Conservation (phyloP, 2,329 filamentous ascomycete genomes). For the Aspergillus sp. region DNA sequence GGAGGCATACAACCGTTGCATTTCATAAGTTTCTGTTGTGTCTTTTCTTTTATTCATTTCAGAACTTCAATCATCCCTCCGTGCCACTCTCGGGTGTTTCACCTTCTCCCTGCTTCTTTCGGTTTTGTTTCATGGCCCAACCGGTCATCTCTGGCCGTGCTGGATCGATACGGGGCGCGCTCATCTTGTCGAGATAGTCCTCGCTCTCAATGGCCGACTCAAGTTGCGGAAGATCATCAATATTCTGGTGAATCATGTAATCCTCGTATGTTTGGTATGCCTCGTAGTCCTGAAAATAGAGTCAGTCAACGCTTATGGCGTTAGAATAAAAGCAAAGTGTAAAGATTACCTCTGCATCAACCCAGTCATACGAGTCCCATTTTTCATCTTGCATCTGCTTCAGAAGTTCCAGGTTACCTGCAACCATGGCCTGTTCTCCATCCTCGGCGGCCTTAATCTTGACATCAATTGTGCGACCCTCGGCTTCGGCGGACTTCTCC, state of each 20-base stretch:
- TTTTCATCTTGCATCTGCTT: slow-evolving; percentile 73
- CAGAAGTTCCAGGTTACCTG: slow-evolving; percentile 72
- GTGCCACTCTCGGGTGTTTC: slow-evolving; percentile 15
- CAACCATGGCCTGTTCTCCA: slow-evolving; percentile 58
- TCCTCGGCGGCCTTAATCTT: slow-evolving; percentile 74
- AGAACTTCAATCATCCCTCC: slow-evolving; percentile 6
- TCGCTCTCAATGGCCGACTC: slow-evolving; percentile 53
- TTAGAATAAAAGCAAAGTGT: neutral
- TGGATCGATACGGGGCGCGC: slow-evolving; percentile 48
- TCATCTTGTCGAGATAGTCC: slow-evolving; percentile 60
- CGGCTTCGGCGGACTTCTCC: slow-evolving; percentile 41
- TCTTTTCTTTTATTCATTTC: too few relatives aligned
- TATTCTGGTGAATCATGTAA: slow-evolving; percentile 57
- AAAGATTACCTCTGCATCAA: slow-evolving; percentile 61
- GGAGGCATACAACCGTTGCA: too few relatives aligned
- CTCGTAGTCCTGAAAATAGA: slow-evolving; percentile 47
- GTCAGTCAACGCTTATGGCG: too few relatives aligned
- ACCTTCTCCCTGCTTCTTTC: slow-evolving; percentile 27
- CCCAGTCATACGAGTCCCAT: slow-evolving; percentile 76
- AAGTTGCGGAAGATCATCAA: slow-evolving; percentile 43
- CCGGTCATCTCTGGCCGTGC: slow-evolving; percentile 39
- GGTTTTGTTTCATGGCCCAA: slow-evolving; percentile 41
- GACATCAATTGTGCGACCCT: slow-evolving; percentile 77
- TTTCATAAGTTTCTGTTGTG: too few relatives aligned
- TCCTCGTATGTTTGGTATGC: slow-evolving; percentile 74